Base-by-base conservation (phyloP, 2,329 filamentous ascomycete species). In the Chaetomiaceae sp. region DNA sequence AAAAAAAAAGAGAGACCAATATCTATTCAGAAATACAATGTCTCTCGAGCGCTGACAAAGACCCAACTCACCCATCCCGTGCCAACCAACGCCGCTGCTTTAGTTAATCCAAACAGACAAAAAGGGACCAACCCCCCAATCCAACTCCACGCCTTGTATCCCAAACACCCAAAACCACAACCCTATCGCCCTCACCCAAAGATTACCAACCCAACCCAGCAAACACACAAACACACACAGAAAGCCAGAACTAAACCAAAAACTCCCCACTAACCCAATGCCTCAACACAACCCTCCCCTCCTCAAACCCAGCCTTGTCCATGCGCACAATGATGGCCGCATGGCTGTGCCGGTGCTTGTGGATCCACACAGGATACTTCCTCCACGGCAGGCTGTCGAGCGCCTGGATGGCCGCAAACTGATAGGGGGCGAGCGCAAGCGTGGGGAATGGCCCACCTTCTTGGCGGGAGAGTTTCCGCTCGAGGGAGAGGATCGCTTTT, bases 251-350 rank as follows among this genome's bases (percentile, higher is more conserved):
- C 49, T 45, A 55, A 38, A 31, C 30, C 56, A 82, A 67, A 64
- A 97, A 96, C 62, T 85, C 85, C 41, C 85, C 77, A 46, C 84
- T 76, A 2, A 90, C 70, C 86, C 88, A 97, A 70, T 97, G 92
- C 61, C 75, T 78, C 50, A 93, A 72, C 30, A 96, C 88, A 12
- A 87, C 66, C 62, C 78, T 81, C 0, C 92, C 92, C 68, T 97
- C 91, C 2, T 78, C 74, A 60, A 90, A 95, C 0, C 68, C 71
- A 45, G 77, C 72, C 64, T 81, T 83, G 34, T 86, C 80, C 51
- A 75, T 80, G 33, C 92, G 79, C 31, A 95, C 83, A 56, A 97
- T 88, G 42, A 97, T 95, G 3, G 91, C 91, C 0, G 91, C 92
- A 67, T 97, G 92, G 53, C 81, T 88, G 65, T 96, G 89, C n/a